Evolutionary conservation across 495 filamentous ascomycete genomes (phyloP).

Genomic region (Aspergillus taichungensis): DNA sequence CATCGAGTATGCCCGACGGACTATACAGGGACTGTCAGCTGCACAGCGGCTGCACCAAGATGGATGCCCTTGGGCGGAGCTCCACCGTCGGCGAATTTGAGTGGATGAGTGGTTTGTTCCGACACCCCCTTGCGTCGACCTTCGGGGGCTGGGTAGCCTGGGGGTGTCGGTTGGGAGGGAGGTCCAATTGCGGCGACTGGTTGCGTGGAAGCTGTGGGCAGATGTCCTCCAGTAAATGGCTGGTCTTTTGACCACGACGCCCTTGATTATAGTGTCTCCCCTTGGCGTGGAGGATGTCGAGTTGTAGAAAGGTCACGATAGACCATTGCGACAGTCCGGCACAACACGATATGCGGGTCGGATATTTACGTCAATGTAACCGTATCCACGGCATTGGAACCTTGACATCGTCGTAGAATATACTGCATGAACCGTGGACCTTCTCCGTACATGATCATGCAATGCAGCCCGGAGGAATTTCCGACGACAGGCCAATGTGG

Average conservation of each 20-base stretch:
- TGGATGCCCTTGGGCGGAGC: neutral
- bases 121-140: neutral
- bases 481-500: no score
- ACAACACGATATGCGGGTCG: no score
- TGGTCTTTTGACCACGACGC: no score
- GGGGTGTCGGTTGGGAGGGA: neutral
- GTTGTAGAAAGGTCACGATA: no score
- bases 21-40: neutral
- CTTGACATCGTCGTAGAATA: conserved; percentile 6
- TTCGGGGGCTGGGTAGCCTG: neutral
- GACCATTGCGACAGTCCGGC: no score
- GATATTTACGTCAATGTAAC: neutral
- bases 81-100: neutral
- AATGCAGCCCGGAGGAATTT: neutral
- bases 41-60: neutral
- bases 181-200: neutral
- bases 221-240: no score
- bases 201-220: no score
- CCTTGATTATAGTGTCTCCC: no score
- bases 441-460: neutral
- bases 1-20: no score
- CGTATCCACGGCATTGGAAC: neutral
- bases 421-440: conserved; percentile 1
- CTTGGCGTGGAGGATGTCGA: no score
- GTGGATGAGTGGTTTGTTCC: neutral